Base-by-base conservation (phyloP, 805 yeast genomes). In the Cyberlindnera mycetangii region DNA sequence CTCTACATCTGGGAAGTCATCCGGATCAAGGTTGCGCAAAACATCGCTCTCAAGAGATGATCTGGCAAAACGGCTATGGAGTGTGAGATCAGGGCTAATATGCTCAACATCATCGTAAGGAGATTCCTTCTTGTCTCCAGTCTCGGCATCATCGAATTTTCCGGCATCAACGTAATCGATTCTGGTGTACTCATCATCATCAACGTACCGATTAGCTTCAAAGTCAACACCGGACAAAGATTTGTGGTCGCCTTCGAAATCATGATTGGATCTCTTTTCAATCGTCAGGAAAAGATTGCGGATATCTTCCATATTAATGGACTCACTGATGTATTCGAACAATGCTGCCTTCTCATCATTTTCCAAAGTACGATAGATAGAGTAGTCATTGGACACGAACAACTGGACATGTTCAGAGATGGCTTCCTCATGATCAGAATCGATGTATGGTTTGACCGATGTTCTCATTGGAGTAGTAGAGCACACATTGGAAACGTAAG, bases 361-460 rank as follows among this genome's bases (percentile, higher is more conserved):
- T 5, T 44, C 35, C 42, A 58, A 50, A 1, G 58, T 45, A 18
- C 62, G 52, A 31, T 55, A 56, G 7, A 56, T 21, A 1, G 50
- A 44, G 12, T 44, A 25, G 17, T 47, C 49, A 19, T 54, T 47
- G 2, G 60, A 51, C 3, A 38, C 20, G 32, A 52, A 58, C 27
- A 58, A 41, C 12, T 19, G 27, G 19, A 39, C 31, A 7, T 39
- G 40, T 3, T 25, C 41, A 9, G 41, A 14, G 32, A 4, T 18
- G 16, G 8, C 18, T 16, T 5, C 31, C 36, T 33, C 37, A 14
- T 28, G 33, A 7, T 32, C 20, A 3, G 30, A 12, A 21, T 25
- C 44, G 6, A 37, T 41, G 41, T 42, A 54, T 2, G 60, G 59
- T 27, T 42, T 47, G 15, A 51, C 9, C 4, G n/a, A 31, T 0